Evolutionary conservation across 495 filamentous ascomycete species (phyloP).

Genomic region (Lophiotrema nucula): DNA sequence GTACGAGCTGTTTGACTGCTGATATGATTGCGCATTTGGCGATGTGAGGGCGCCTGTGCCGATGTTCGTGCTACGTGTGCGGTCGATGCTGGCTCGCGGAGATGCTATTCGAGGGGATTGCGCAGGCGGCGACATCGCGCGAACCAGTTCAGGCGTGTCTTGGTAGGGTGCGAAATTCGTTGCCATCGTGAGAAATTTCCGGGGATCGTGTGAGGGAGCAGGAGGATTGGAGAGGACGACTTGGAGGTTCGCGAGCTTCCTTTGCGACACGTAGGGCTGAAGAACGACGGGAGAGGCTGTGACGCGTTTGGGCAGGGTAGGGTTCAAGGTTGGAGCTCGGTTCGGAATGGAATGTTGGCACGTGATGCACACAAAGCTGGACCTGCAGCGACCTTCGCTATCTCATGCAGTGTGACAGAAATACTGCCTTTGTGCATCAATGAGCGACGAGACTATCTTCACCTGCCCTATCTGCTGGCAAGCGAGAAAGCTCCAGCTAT

Average conservation of each 20-base stretch:
- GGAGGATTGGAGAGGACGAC: neutral
- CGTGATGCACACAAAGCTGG: too few species aligned
- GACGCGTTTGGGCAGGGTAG: constrained; percentile 8
- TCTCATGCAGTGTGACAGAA: too few species aligned
- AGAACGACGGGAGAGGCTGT: neutral
- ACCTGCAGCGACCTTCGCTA: too few species aligned
- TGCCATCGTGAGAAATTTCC: constrained; percentile 5
- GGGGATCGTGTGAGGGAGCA: neutral
- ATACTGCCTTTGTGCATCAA: too few species aligned
- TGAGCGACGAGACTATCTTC: too few species aligned
- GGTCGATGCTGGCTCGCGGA: constrained; percentile 38
- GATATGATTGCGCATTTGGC: neutral
- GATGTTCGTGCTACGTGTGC: constrained; percentile 40
- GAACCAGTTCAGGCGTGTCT: constrained; percentile 73
- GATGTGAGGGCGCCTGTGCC: constrained; percentile 30
- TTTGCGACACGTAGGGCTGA: constrained; percentile 27
- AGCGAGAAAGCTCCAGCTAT: too few species aligned
- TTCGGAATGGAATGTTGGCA: neutral
- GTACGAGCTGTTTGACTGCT: constrained; percentile 12
- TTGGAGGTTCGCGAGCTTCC: neutral
- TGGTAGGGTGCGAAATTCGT: constrained; percentile 95
- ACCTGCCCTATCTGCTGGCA: too few species aligned
- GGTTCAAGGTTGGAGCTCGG: neutral
- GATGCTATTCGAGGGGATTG: constrained; percentile 56
- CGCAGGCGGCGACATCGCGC: constrained; percentile 66